Evolutionary conservation across 192 early-diverging fungal species (phyloP).

Genomic region (Thoreauomyces humboldtii): DNA sequence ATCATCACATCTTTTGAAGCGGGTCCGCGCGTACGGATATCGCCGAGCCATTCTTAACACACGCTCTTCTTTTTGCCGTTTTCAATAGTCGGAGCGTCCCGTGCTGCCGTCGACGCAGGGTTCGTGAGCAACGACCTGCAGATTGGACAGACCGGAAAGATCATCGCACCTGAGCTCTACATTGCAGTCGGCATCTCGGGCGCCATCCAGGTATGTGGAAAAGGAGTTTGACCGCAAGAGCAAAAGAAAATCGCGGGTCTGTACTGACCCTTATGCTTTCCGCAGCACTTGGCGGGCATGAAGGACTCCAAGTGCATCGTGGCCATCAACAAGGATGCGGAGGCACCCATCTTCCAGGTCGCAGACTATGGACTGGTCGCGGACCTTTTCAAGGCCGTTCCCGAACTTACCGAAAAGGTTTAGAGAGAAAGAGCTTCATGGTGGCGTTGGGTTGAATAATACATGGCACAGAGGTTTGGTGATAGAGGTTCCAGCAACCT

Average conservation of each 20-base stretch:
- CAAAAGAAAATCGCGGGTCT: no score
- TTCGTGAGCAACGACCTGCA: conserved; percentile 95
- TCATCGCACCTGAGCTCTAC: conserved; percentile 95
- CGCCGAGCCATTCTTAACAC: no score
- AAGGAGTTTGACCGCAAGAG: no score
- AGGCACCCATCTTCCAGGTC: conserved; percentile 95
- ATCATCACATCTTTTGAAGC: no score
- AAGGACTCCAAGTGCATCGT: conserved; percentile 99
- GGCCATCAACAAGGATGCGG: conserved; percentile 97
- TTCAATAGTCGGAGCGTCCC: conserved; percentile 93
- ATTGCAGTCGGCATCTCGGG: conserved; percentile 95
- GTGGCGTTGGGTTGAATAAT: background rate
- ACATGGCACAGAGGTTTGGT: background rate
- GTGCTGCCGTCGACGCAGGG: conserved; percentile 96
- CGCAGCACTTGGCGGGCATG: conserved; percentile 97
- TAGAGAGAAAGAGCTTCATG: background rate
- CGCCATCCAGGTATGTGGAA: conserved; percentile 82
- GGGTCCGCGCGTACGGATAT: no score
- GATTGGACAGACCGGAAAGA: conserved; percentile 98
- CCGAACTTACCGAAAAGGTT: conserved; percentile 85
- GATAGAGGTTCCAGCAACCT: no score
- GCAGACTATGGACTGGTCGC: conserved; percentile 95
- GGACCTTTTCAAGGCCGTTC: conserved; percentile 90
- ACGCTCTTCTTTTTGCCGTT: no score
- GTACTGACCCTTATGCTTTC: no score